These are phyloP conservation scores for Microthlaspi erraticum DNA, from an alignment of 345 rosid species.

Conservation along the genomic window DNA sequence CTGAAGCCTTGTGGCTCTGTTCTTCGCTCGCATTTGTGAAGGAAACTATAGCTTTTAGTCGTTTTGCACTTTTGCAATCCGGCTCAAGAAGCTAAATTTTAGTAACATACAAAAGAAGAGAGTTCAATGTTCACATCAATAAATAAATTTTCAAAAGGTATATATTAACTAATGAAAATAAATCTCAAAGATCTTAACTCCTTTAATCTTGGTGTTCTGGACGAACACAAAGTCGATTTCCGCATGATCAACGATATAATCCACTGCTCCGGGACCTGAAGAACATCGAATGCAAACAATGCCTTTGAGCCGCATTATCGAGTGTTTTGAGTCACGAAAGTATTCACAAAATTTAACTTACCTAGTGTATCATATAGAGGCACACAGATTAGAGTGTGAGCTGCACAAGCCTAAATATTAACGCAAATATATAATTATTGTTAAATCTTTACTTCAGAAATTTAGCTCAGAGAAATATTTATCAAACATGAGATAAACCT, in stretches of 20 bases:
- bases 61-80: conserved; percentile 54
- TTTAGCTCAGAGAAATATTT: not conserved
- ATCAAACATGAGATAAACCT: conserved; percentile 52
- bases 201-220: conserved; percentile 77
- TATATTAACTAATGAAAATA: not conserved
- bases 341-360: conserved; percentile 37
- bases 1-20: conserved; percentile 54
- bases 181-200: conserved; percentile 49
- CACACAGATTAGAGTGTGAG: conserved; percentile 80
- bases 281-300: conserved; percentile 1
- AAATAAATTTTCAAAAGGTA: not conserved
- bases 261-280: conserved; percentile 87
- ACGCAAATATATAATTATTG: not conserved
- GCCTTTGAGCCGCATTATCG: too few relatives aligned
- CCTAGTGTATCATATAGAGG: conserved; percentile 98
- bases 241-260: conserved; percentile 83
- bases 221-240: conserved; percentile 81
- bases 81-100: conserved; percentile 67
- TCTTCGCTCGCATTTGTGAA: conserved; percentile 65
- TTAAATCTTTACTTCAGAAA: not conserved
- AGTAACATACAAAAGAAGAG: not conserved
- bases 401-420: conserved; percentile 78
- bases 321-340: not conserved
- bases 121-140: not conserved
- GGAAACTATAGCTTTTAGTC: conserved; percentile 81